Conservation (phyloP, 1,284 basidiomycete species). For the Gymnopus androsaceus region DNA sequence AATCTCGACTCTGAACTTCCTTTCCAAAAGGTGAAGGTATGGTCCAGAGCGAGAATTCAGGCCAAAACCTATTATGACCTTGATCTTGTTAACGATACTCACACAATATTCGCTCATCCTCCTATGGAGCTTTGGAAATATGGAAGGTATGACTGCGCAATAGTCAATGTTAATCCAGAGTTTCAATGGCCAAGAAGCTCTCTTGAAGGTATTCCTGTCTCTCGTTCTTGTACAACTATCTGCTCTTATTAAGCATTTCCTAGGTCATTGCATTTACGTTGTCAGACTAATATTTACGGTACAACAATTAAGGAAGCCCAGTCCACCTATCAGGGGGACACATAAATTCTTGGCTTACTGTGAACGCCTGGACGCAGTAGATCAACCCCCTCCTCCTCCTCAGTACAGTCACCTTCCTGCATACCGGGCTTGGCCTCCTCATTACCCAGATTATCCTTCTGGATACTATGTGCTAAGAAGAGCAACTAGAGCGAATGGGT, state of each 20-base stretch:
- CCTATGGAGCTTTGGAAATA: neutral
- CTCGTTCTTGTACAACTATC: neutral
- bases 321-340: neutral
- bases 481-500: neutral
- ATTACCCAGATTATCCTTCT: neutral
- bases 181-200: neutral
- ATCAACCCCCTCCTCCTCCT: neutral
- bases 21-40: neutral
- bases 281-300: neutral
- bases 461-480: neutral
- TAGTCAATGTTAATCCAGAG: neutral
- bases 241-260: no score
- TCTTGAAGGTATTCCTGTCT: constrained; percentile 1
- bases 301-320: neutral
- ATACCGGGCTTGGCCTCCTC: neutral
- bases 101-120: neutral
- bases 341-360: neutral
- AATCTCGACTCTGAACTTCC: no score
- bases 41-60: neutral
- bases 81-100: neutral
- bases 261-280: neutral
- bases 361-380: neutral
- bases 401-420: neutral
- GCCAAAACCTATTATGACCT: neutral
- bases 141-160: neutral